Evolutionary conservation across 352 stramenopile species (phyloP).

Genomic region (Bremia lactucae): DNA sequence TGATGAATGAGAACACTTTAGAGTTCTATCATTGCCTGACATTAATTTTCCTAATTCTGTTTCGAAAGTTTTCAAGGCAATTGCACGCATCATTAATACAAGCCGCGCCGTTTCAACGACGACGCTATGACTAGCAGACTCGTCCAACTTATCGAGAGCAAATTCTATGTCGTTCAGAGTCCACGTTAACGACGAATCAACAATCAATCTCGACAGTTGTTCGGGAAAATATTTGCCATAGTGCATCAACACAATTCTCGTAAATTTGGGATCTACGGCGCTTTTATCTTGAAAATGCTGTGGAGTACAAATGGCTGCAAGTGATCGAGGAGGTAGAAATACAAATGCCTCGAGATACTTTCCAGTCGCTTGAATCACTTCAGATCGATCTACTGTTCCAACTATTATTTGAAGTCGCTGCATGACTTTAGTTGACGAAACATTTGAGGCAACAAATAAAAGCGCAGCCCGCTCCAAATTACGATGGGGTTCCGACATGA

Average conservation of each 20-base stretch:
- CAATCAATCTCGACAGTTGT: slow-evolving; percentile 55
- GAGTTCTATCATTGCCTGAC: slow-evolving; percentile 6
- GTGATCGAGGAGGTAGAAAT: slow-evolving; percentile 36
- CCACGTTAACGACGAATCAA: slow-evolving; percentile 65
- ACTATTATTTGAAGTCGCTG: slow-evolving; percentile 40
- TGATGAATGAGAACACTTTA: slow-evolving; percentile 27
- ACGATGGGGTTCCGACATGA: slow-evolving; percentile 37
- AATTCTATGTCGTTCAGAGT: slow-evolving; percentile 60
- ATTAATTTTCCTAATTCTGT: too few species aligned
- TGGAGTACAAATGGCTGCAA: slow-evolving; percentile 10
- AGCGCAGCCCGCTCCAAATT: slow-evolving; percentile 55
- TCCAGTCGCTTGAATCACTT: slow-evolving; percentile 46
- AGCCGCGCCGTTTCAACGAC: slow-evolving; percentile 54
- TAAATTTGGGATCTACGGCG: slow-evolving; percentile 29
- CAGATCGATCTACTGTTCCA: slow-evolving; percentile 24
- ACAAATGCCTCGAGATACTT: slow-evolving; percentile 74
- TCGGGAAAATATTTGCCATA: slow-evolving; percentile 69
- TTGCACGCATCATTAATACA: slow-evolving; percentile 47
- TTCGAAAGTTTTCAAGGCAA: too few species aligned
- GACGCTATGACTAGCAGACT: slow-evolving; percentile 34
- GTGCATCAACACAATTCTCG: slow-evolving; percentile 50
- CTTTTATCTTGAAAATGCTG: slow-evolving; percentile 6
- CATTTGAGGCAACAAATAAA: slow-evolving; percentile 64
- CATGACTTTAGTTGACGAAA: slow-evolving; percentile 46
- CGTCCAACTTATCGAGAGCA: slow-evolving; percentile 41